These are phyloP conservation scores for Amesomyces nigricolor DNA, from an alignment of 2,329 filamentous ascomycete genomes.

Conservation along the genomic window DNA sequence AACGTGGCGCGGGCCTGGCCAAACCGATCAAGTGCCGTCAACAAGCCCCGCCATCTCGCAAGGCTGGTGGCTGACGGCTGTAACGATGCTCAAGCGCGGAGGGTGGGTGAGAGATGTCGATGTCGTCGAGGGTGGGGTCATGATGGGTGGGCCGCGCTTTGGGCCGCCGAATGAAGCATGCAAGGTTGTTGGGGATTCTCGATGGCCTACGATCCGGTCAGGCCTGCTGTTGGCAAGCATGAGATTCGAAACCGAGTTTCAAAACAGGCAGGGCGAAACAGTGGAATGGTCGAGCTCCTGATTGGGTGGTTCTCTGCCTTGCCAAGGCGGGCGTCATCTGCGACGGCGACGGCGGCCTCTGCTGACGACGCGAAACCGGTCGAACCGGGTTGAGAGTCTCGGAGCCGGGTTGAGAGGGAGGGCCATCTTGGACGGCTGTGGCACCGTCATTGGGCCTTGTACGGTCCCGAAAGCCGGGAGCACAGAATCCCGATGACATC, in stretches of 20 bases:
- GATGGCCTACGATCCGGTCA: conserved; percentile 18
- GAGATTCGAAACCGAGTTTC: not conserved
- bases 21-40: not conserved
- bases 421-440: conserved; percentile 8
- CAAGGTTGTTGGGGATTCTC: conserved; percentile 4
- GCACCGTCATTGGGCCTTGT: conserved; percentile 21
- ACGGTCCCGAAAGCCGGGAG: conserved; percentile 13
- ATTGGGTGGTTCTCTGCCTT: conserved; percentile 12
- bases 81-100: not conserved
- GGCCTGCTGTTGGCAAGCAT: not conserved
- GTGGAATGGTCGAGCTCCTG: not conserved
- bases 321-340: not conserved
- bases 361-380: conserved; percentile 17
- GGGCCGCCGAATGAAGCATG: not conserved
- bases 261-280: conserved; percentile 5
- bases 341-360: conserved; percentile 23
- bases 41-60: conserved; percentile 4
- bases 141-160: not conserved
- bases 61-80: conserved; percentile 5
- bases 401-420: conserved; percentile 8
- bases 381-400: conserved; percentile 1
- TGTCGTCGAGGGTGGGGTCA: not conserved
- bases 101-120: not conserved
- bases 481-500: conserved; percentile 8
- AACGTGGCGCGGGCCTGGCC: conserved; percentile 5